A percentile compares a stretch with the other conserved stretches of the same genome.
These are phyloP conservation scores for Colletotrichum paranaense DNA, from an alignment of 2,329 filamentous ascomycete species.

Conservation along the genomic window DNA sequence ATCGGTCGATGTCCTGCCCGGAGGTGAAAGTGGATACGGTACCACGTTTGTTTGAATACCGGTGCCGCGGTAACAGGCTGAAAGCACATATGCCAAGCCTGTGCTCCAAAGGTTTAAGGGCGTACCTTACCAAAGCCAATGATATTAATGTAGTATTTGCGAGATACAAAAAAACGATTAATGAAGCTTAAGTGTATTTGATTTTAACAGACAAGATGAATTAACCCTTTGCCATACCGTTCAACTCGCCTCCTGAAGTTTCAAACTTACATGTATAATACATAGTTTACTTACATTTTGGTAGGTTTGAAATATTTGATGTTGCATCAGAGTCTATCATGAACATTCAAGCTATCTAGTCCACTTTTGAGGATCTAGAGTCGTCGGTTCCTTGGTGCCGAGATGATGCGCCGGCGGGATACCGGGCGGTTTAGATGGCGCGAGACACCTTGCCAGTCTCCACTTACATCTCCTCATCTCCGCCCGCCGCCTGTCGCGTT, in stretches of 20 bases:
- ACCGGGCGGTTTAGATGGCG: not conserved
- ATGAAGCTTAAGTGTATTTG: not conserved
- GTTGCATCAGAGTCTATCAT: not conserved
- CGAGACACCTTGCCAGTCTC: not conserved
- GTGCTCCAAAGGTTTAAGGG: too few species aligned
- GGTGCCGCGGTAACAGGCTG: not conserved
- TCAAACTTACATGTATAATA: not conserved
- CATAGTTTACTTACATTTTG: not conserved
- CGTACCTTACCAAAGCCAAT: not conserved
- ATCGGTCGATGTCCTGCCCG: conserved; percentile 9
- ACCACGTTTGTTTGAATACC: not conserved
- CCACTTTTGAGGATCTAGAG: not conserved
- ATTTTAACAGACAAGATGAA: too few species aligned
- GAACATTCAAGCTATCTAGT: not conserved
- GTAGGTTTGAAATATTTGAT: not conserved
- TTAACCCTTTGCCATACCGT: too few species aligned
- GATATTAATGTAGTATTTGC: not conserved
- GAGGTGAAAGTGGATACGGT: conserved; percentile 21
- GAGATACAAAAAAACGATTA: not conserved
- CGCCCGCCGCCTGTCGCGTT: not conserved
- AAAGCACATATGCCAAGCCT: not conserved
- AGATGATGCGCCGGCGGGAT: not conserved
- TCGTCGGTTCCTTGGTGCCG: not conserved
- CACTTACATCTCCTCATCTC: not conserved
- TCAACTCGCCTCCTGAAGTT: not conserved